Evolutionary conservation across 2,329 filamentous ascomycete genomes (phyloP), one percentile per base, ranked within the genome.

Genomic region (Xylaria sp.): DNA sequence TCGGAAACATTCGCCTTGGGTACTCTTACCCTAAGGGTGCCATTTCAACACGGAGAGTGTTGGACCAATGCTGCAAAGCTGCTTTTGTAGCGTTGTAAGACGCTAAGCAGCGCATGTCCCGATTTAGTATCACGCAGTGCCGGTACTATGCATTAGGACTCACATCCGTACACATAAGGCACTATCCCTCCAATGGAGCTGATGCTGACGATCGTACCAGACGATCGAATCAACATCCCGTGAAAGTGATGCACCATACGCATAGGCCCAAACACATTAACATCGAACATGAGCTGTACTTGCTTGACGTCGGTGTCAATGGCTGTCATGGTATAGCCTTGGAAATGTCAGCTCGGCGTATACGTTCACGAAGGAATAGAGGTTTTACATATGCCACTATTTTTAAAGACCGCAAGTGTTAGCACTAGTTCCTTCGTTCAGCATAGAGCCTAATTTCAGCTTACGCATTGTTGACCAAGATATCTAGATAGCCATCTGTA

Each of bases 191-290:
- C 71, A 13, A 73, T 54, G 5, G 66, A 69, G 3, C 71, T 66
- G 6, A 72, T 72, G 41, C 72, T 73, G 4, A 72, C 69, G 4
- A 73, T 64, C 2, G 56, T 64, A 0, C 71, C 71, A 7, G 49
- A 37, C 0, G 68, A 31, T 11, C 19, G 11, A 8, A 72, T 70
- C 11, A 73, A 15, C 62, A 71, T 60, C 0, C 51, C 53, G 29
- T 71, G 68, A 21, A 73, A 71, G 13, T 65, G 48, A 17, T 66
- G 67, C 0, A 71, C 67, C 70, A 73, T 70, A 2, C 66, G 56
- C 68, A 73, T 72, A 0, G 69, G 69, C 0, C 71, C 71, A 48
- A 73, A 71, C 1, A 73, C 56, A 27, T 73, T 73, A 33, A 73
- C 64, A 21, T 65, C 64, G 25, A 70, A 73, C 69, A 73, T 71